Base-by-base conservation (phyloP, 2,329 filamentous ascomycete species). In the Purpureocillium takamizusanense region DNA sequence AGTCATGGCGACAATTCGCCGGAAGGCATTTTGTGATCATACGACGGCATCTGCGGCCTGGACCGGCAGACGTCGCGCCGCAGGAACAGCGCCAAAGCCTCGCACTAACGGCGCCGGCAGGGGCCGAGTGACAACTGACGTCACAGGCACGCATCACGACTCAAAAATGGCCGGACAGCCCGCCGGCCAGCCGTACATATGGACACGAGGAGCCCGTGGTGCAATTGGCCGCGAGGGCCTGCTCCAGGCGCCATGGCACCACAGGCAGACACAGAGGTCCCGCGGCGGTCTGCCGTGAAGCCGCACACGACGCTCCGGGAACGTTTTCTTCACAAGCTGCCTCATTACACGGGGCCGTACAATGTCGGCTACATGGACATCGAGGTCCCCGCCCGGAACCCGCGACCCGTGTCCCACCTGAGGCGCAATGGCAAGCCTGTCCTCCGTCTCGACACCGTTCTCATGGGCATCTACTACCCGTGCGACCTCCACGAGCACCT, bases 291-390 rank as follows among this genome's bases (percentile, higher is more conserved):
- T 4, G 50, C 53, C 4, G 45, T 54, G 5, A 48, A 43, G 11
- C 58, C 57, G 14, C 47, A 46, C 13, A 56, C 53, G 32, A 52
- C 55, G 7, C 38, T 61, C 31, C 54, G 59, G 33, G 65, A 68
- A 39, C 49, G 50, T n/a, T 48, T 66, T 35, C 53, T 66, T 29
- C 62, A 67, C 49, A 49, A 57, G 4, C 74, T 85, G 36, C 80
- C 81, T 4, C 52, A 66, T 12, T 81, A 82, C 50, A 69, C 72
- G 2, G 81, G 81, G 1, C 76, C 76, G 1, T 82, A 83, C 55
- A 70, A 71, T 44, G 81, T 86, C 31, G 81, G 81, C 18, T 82
- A 76, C 11, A 68, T 83, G 53, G 79, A 84, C 47, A 65, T 81
- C 40, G 80, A 84, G 54, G 68, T 83, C 21, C 77, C 79, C 5